A percentile compares a stretch with the other conserved stretches of the same genome.
Conservation (phyloP, 768 basidiomycete genomes). For the Symmetrospora coprosmae region DNA sequence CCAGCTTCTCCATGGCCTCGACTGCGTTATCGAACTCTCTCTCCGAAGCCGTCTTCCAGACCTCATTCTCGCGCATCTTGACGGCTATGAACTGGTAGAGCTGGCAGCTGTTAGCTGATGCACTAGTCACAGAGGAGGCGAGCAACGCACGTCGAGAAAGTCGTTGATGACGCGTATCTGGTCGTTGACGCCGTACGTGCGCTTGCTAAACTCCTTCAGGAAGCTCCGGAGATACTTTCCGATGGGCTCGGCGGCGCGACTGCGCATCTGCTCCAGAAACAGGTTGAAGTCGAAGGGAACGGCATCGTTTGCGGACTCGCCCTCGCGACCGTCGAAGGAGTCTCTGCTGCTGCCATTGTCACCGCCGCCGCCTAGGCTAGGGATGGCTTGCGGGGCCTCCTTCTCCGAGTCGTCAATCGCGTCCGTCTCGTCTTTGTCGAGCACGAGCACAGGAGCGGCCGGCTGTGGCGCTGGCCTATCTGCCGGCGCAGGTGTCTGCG, state of each 20-base stretch:
- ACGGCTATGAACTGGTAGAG: conserved; percentile 65
- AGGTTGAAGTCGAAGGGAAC: conserved; percentile 71
- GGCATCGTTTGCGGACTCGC: conserved; percentile 11
- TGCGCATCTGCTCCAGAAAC: conserved; percentile 90
- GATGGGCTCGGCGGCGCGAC: conserved; percentile 71
- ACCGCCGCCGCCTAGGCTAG: background rate
- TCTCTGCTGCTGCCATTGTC: background rate
- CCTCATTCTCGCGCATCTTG: conserved; percentile 70
- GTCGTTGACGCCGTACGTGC: conserved; percentile 78
- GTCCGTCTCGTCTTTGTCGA: conserved; percentile 2
- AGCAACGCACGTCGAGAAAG: conserved; percentile 57
- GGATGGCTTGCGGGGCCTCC: conserved; percentile 10
- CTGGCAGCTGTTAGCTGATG: background rate
- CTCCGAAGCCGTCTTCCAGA: conserved; percentile 60
- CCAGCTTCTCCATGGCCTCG: conserved; percentile 99
- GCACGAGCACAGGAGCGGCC: conserved; percentile 2
- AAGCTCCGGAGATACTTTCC: conserved; percentile 67
- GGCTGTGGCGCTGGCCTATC: background rate
- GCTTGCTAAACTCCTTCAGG: conserved; percentile 42
- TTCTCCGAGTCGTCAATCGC: conserved; percentile 15
- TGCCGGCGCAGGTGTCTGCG: background rate
- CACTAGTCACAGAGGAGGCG: background rate
- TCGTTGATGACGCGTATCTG: conserved; percentile 92
- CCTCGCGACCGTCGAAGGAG: too few species aligned
- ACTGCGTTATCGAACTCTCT: conserved; percentile 87